Percentiles rank a stretch among this genome's conserved stretches.
Evolutionary conservation across 805 yeast genomes (phyloP).

Genomic region (Sugiyamaella smithiae): DNA sequence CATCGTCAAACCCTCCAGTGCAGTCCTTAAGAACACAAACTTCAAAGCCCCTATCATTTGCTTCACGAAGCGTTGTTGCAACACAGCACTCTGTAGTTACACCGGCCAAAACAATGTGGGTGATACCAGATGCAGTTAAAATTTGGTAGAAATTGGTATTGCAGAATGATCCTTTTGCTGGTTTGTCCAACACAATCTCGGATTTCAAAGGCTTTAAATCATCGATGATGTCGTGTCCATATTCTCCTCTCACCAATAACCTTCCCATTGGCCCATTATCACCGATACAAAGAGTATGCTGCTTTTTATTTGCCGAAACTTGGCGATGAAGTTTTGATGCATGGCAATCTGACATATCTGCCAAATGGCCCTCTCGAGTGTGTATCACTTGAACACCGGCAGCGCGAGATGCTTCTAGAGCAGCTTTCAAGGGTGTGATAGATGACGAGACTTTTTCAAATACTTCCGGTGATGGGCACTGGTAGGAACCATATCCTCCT

Average conservation of each 20-base stretch:
- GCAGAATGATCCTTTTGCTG: constrained; percentile 36
- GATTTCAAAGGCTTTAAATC: constrained; percentile 30
- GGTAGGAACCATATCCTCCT: constrained; percentile 33
- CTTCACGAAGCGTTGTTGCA: constrained; percentile 35
- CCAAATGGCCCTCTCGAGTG: constrained; percentile 35
- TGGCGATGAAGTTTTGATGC: constrained; percentile 32
- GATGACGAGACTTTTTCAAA: constrained; percentile 29
- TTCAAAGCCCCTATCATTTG: constrained; percentile 36
- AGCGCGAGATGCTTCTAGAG: constrained; percentile 29
- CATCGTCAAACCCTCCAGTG: constrained; percentile 28
- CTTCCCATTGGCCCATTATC: constrained; percentile 36
- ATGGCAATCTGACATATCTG: constrained; percentile 33
- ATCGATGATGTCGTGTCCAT: constrained; percentile 36
- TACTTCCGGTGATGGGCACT: constrained; percentile 30
- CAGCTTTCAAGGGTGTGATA: constrained; percentile 24
- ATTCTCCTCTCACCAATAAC: constrained; percentile 33
- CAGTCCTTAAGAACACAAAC: constrained; percentile 31
- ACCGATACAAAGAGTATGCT: constrained; percentile 30
- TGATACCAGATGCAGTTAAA: constrained; percentile 31
- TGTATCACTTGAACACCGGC: constrained; percentile 33
- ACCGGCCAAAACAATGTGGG: constrained; percentile 32
- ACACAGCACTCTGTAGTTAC: constrained; percentile 39
- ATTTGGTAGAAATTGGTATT: constrained; percentile 33
- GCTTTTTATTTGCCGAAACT: constrained; percentile 23
- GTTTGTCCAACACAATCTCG: constrained; percentile 34